Base-by-base conservation (phyloP, 2,329 filamentous ascomycete genomes). In the Tympanopsis confertula region DNA sequence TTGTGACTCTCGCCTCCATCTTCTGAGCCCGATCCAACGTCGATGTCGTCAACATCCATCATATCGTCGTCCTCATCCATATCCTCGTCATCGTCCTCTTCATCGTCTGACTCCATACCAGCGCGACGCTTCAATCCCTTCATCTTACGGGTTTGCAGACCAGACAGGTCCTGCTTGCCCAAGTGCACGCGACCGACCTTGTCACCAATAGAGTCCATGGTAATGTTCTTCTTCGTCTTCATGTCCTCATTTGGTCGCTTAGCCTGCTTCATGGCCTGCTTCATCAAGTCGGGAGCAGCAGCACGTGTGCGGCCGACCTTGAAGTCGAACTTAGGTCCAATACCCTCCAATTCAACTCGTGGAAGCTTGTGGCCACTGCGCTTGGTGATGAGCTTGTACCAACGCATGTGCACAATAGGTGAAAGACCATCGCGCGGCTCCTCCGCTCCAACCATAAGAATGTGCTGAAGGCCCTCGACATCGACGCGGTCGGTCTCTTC, bases 131-230 rank as follows among this genome's bases (percentile, higher is more conserved):
- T 33, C 30, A 33, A 18, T 12, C 30, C 30, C 30, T 33, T 33
- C 30, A 33, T 33, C 30, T 33, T 33, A 7, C 30, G 10, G 7
- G 30, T 33, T 15, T 33, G 30, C 30, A 33, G 15, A 15, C 30
- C 30, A 33, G 10, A 10, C 12, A 33, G 30, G 17, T 33, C 30
- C 30, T 33, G 30, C 30, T 33, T 33, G 30, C 10, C 30, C 30
- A 33, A 33, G 30, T 33, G 30, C 30, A 33, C 30, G 17, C 30
- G 30, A 18, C 30, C 30, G 15, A 33, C 17, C 30, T 33, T 33
- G 30, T 33, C 30, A 33, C 30, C 30, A 13, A 33, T 33, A 18
- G 15, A 10, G 15, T 33, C 30, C 30, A 33, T 33, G 15, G 10
- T 15, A 18, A 33, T 33, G 30, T 33, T 33, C 30, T 33, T 33